Base-by-base conservation (phyloP, 495 filamentous ascomycete genomes). In the Penicillium nucicola region DNA sequence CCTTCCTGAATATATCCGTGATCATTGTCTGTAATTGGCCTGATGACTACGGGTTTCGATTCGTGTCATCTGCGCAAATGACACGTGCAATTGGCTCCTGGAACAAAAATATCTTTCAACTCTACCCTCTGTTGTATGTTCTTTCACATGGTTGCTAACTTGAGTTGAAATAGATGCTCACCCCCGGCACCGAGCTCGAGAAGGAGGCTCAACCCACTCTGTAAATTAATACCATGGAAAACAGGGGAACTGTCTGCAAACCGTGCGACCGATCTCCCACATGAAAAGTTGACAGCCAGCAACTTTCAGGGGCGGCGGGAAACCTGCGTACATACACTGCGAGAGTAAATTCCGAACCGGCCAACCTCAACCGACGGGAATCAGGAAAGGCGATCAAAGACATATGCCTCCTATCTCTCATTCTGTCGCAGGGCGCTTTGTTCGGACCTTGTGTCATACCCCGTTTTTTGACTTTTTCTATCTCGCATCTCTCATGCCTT, bases 201-300 rank as follows among this genome's bases (percentile, higher is more conserved):
- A 58, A 75, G 58, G 48, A 64, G 49, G 58, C 68, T 40, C 67
- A 75, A 58, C 64, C 68, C 44, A 58, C 69, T 50, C 62, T 76
- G 60, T 77, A 74, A 72, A 70, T 56, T 60, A 62, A 63, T 57
- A 51, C 23, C 53, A 38, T 33, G 36, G 47, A 58, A 63, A 62
- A 47, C 48, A 55, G 50, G 57, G 53, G 36, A 35, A 45, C 38
- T 9, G 42, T 30, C 48, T 12, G 49, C 36, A 23, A 36, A 43
- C 42, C 46, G 39, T 49, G 41, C 38, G 30, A 52, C 20, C 56
- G 46, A 37, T 17, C 13, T 12, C 18, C 40, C 28, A 53, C 47
- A 10, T 11, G 39, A 33, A 41, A 35, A 13, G 25, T 40, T 31
- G 45, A 3, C 45, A 34, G 15, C 18, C 18, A 43, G 28, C 20